Base-by-base conservation (phyloP, 2,329 filamentous ascomycete genomes). In the Monosporascus sp. region DNA sequence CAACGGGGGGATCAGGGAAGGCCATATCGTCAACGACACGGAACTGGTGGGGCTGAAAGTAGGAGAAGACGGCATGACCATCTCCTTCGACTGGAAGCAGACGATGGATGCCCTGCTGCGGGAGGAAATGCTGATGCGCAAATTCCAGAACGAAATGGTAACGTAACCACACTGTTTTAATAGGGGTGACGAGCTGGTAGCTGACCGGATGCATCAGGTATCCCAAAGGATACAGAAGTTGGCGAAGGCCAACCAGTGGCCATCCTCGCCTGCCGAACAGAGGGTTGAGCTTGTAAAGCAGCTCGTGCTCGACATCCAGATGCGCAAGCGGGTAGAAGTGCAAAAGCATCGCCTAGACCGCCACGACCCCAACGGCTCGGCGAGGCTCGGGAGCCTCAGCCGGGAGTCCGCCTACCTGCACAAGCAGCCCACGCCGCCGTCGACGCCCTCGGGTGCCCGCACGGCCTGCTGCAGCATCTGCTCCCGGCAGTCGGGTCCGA, bases 61-160 rank as follows among this genome's bases (percentile, higher is more conserved):
- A 11, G 53, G 53, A 41, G 37, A 52, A 22, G 55, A 58, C 9
- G 55, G 57, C 1, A 51, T 54, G 6, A 47, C 25, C 7, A 59
- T 59, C 24, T 31, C 20, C 7, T 59, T 59, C 24, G 49, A 59
- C 38, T 59, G 57, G 57, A 43, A 49, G 20, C 49, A 48, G 22
- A 59, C 57, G 1, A 45, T 59, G 8, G 44, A 56, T 48, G 55
- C 55, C 17, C 49, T 59, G 11, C 53, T 59, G n/a, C 57, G 57
- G 14, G 57, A 59, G 45, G 57, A 59, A 47, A n/a, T 58, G 20
- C 55, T 59, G 57, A 59, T 59, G 57, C 57, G 49, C 31, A 54
- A 43, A 39, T n/a, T 59, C 20, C 57, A 59, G 46, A 24, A 45
- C 6, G 46, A 55, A 47, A 57, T 59, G 57, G 57, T 59, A 54